These are phyloP conservation scores for Chrysoporthe austroafricana DNA, from an alignment of 2,329 filamentous ascomycete genomes.

Conservation along the genomic window DNA sequence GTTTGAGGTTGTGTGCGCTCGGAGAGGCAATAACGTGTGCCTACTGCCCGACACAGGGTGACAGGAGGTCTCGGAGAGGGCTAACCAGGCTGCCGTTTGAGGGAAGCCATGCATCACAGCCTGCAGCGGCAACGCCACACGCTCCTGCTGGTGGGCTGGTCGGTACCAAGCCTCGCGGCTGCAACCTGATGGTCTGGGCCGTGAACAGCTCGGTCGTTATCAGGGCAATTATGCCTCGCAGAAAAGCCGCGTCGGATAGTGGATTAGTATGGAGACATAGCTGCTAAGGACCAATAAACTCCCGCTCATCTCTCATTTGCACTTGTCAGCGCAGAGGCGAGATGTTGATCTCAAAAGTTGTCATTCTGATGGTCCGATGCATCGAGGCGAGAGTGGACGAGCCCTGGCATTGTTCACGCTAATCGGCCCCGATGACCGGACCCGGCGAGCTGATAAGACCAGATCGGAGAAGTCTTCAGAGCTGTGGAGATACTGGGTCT, in stretches of 20 bases:
- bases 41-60: not conserved
- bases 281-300: not conserved
- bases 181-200: not conserved
- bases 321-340: not conserved
- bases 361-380: too few relatives aligned
- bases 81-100: not conserved
- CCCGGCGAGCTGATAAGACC: too few relatives aligned
- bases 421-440: too few relatives aligned
- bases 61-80: not conserved
- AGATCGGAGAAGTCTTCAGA: not conserved
- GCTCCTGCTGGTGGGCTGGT: too few relatives aligned
- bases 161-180: not conserved
- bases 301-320: not conserved
- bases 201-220: too few relatives aligned
- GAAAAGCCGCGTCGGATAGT: too few relatives aligned
- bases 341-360: not conserved
- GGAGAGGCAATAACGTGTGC: not conserved
- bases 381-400: too few relatives aligned
- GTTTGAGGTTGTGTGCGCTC: not conserved
- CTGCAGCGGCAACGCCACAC: not conserved
- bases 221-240: too few relatives aligned
- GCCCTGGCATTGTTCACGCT: too few relatives aligned
- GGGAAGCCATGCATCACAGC: not conserved
- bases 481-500: not conserved
- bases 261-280: too few relatives aligned